Evolutionary conservation across 441 rosid species (phyloP), one percentile per base, ranked within the genome.

Genomic region (Metrosideros polymorpha): DNA sequence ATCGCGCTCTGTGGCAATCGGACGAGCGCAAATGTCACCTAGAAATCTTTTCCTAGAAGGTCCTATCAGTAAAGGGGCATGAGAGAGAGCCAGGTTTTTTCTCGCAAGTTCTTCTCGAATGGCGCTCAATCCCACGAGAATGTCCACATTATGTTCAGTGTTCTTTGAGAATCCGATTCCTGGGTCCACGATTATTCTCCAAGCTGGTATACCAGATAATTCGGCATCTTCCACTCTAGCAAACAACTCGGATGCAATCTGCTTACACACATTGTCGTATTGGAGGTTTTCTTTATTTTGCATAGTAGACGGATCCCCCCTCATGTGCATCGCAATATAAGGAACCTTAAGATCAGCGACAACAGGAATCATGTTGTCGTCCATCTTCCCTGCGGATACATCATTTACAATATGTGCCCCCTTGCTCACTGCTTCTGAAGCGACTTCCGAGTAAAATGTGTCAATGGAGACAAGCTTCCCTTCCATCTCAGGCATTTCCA

Each of bases 381-480:
- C 99, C 88, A 96, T 85, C 32, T 83, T 90, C 85, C 99, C 99
- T 3, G 97, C 95, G 52, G 98, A 98, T 50, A 94, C 96, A 93
- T 98, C 99, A 76, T 96, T 98, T 52, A 98, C 56, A 49, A 96
- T 84, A 88, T 96, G 98, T 87, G 98, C 99, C 82, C 99, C 99
- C 59, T 87, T 92, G 59, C 88, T 89, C 83, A 95, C 91, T n/a
- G 96, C 96, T 91, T 96, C 97, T n/a, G 88, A 91, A 89, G 98
- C 99, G 86, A 96, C 99, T 87, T 95, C 93, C 0, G 98, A 96
- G 92, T 92, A 91, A 86, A 98, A 98, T 22, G 99, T 96, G 86
- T 98, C 99, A 35, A 96, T 93, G 0, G 98, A 98, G 75, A 95
- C 85, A 57, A 96, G 93, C 92, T 98, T 98, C 52, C 92, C 94